Evolutionary conservation across 768 basidiomycete species (phyloP), one percentile per base, ranked within the genome.

Genomic region (Mrakia gelida): DNA sequence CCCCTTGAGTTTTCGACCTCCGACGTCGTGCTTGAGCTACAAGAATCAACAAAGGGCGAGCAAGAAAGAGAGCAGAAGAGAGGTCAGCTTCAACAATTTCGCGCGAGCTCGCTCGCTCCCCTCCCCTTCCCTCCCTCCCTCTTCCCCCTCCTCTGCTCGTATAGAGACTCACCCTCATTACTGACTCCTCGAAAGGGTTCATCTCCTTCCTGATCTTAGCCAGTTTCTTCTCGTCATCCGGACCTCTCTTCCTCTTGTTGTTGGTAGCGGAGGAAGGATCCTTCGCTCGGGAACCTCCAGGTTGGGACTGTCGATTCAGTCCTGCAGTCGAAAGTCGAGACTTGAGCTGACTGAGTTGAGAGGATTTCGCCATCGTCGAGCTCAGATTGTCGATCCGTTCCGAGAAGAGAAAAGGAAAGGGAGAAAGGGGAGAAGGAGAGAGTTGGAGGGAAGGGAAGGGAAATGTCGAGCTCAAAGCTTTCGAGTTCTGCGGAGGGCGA

Each of bases 141-240:
- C 28, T 8, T 18, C 49, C 3, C 16, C 8, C 7, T 28, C 6
- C n/a, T 26, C 59, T 59, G 18, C 23, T 23, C 26, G 28, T 18
- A 4, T 23, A 3, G 38, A 38, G 4, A 70, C 78, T 95, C 61
- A 93, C 88, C 84, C 92, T 93, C 11, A 92, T 95, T 82, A 95
- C 92, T 81, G 94, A 92, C 81, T 91, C 88, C 84, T 99, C 96
- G 84, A 99, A 99, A 28, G 94, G 92, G 86, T 97, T 98, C 82
- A 98, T 87, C 81, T 89, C 89, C 81, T 90, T 88, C 80, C 93
- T 90, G 79, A 98, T 95, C 82, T 92, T 91, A 73, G 89, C 89
- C 61, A 98, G 88, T 82, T 89, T 92, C 9, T 90, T 89, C 0
- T 92, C 89, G 80, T 88, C 90, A 84, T 92, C 93, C 18, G 74